A percentile compares a stretch with the other conserved stretches of the same genome.
Evolutionary conservation across 2,329 filamentous ascomycete genomes (phyloP).

Genomic region (Xylariaceae sp.): DNA sequence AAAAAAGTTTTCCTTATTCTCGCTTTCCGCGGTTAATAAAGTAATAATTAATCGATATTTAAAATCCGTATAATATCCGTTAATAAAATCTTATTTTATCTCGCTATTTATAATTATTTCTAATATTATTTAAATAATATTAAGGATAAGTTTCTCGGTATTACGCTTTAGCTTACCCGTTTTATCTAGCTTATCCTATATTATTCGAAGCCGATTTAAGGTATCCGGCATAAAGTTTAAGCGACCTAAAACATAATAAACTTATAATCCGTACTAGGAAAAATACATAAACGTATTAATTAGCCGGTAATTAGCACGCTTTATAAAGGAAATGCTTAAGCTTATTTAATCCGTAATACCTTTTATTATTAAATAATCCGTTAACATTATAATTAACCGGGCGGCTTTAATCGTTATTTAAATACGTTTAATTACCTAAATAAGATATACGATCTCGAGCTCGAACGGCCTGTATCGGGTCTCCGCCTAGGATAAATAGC

Average conservation of each 20-base stretch:
- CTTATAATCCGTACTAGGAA: neutral
- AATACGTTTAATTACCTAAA: neutral
- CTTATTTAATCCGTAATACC: neutral
- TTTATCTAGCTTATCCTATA: neutral
- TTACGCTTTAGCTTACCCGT: neutral
- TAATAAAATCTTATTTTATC: neutral
- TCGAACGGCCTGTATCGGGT: neutral
- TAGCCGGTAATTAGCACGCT: neutral
- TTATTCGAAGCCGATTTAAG: neutral
- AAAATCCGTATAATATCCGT: neutral
- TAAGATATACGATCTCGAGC: neutral
- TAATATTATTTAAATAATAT: neutral
- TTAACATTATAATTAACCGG: neutral
- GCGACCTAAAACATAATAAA: neutral
- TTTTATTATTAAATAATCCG: neutral
- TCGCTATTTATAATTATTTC: neutral
- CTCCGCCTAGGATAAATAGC: neutral
- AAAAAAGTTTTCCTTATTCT: neutral
- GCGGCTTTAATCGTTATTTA: neutral
- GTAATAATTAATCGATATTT: neutral
- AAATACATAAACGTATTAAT: slow-evolving; percentile 1
- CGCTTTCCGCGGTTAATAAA: neutral
- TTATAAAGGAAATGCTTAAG: neutral
- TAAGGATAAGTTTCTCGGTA: neutral
- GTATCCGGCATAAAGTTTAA: neutral